Conservation (phyloP, 2,329 filamentous ascomycete species). For the Seiridium cupressi region DNA sequence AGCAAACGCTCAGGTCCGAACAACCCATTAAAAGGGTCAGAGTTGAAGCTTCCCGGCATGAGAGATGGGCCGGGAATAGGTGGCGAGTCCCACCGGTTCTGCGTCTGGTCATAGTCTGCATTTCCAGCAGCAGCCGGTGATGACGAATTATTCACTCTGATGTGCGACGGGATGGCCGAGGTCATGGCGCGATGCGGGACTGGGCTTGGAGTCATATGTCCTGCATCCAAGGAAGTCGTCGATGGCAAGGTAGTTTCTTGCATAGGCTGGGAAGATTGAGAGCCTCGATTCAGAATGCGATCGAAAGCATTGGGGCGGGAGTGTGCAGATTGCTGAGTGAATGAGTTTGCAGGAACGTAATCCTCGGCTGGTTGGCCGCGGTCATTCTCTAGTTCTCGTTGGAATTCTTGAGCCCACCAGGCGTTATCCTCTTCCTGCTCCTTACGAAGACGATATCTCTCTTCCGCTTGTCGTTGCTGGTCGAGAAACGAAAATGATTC, state of each 20-base stretch:
- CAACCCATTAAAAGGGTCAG: no score
- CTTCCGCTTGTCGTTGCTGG: constrained; percentile 34
- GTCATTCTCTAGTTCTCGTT: neutral
- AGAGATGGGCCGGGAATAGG: neutral
- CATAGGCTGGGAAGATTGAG: neutral
- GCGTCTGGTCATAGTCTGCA: neutral
- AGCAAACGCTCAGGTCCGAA: no score
- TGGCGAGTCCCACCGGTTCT: neutral
- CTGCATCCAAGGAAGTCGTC: no score
- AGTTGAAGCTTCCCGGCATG: no score
- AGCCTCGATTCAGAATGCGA: constrained; percentile 13
- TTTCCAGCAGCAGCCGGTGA: neutral
- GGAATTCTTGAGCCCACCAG: constrained; percentile 12
- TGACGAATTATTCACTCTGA: neutral
- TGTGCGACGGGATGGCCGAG: neutral
- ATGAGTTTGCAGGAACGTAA: neutral
- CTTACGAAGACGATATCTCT: constrained; percentile 25
- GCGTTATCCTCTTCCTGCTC: constrained; percentile 12
- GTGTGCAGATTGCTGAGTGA: neutral
- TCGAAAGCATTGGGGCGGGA: constrained; percentile 17
- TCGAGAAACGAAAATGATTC: constrained; percentile 19
- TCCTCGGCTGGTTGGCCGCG: neutral
- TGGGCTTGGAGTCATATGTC: neutral
- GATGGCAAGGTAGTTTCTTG: neutral
- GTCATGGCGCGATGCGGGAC: neutral